Conservation (phyloP, 2,329 filamentous ascomycete genomes). For the Sporothrix schenckii region DNA sequence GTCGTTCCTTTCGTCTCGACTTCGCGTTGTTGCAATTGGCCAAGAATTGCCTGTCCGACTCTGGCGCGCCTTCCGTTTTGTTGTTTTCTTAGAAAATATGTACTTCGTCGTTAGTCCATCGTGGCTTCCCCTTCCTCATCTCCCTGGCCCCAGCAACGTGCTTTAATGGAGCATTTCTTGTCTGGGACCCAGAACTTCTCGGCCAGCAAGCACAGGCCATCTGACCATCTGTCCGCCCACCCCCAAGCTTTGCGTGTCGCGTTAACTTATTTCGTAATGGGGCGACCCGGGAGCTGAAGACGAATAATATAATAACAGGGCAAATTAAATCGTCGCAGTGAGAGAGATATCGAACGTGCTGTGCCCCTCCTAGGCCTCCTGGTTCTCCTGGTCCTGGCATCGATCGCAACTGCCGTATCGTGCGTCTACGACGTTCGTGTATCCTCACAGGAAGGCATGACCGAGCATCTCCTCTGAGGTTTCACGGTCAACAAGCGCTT, state of each 20-base stretch:
- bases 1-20: background rate
- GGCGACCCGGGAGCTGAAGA: constrained; percentile 30
- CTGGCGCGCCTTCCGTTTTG: constrained; percentile 17
- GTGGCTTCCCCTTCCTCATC: constrained; percentile 21
- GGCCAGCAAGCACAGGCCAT: background rate
- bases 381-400: background rate
- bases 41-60: background rate
- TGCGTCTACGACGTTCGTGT: background rate
- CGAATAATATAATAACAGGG: background rate
- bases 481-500: background rate
- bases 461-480: background rate
- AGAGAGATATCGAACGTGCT: background rate
- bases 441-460: constrained; percentile 3
- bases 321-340: background rate
- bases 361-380: background rate
- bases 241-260: constrained; percentile 15
- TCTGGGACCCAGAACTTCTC: background rate
- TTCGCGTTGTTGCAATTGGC: background rate
- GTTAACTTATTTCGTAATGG: background rate
- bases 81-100: too few species aligned
- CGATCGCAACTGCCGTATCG: constrained; percentile 30
- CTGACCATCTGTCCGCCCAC: background rate
- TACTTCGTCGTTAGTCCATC: background rate
- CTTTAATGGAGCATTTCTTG: background rate
- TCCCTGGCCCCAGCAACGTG: constrained; percentile 10